A percentile compares a stretch with the other conserved stretches of the same genome.
Conservation (phyloP, 441 rosid species). For the Biscutella laevigata region DNA sequence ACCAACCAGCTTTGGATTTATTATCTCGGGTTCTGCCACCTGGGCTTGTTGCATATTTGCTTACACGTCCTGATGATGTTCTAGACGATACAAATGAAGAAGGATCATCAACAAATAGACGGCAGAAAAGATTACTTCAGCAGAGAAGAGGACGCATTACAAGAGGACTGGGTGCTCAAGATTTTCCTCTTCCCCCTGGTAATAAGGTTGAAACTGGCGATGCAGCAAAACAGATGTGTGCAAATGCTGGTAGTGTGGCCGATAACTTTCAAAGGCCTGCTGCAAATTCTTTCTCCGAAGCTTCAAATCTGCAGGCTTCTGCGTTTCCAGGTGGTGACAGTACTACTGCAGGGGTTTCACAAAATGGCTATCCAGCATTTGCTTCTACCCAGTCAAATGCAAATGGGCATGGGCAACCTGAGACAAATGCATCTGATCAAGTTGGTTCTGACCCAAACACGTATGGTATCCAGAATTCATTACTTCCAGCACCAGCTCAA, state of each 20-base stretch:
- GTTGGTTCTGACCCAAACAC: constrained; percentile 40
- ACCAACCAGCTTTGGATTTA: constrained; percentile 90
- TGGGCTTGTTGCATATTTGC: constrained; percentile 99
- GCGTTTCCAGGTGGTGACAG: constrained; percentile 41
- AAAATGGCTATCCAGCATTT: constrained; percentile 42
- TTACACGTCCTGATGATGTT: constrained; percentile 68
- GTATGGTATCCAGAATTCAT: constrained; percentile 42
- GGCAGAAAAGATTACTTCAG: constrained; percentile 81
- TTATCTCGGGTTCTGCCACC: constrained; percentile 96
- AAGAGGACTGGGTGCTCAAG: constrained; percentile 57
- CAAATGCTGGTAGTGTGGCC: constrained; percentile 38
- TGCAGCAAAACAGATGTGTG: constrained; percentile 37
- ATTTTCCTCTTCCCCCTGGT: constrained; percentile 41
- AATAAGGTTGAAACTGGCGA: constrained; percentile 54
- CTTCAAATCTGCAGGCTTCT: constrained; percentile 32
- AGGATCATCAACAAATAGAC: constrained; percentile 69
- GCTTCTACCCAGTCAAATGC: constrained; percentile 38
- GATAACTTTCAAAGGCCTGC: constrained; percentile 43
- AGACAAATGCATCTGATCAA: constrained; percentile 38
- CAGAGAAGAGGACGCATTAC: constrained; percentile 72
- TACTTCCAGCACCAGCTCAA: constrained; percentile 94
- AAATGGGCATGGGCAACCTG: constrained; percentile 38
- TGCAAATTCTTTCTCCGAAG: constrained; percentile 41
- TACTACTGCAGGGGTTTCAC: constrained; percentile 38
- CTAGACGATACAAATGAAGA: constrained; percentile 61